Evolutionary conservation across 192 early-diverging fungal genomes (phyloP), one percentile per base, ranked within the genome.

Genomic region (Backusella circina): DNA sequence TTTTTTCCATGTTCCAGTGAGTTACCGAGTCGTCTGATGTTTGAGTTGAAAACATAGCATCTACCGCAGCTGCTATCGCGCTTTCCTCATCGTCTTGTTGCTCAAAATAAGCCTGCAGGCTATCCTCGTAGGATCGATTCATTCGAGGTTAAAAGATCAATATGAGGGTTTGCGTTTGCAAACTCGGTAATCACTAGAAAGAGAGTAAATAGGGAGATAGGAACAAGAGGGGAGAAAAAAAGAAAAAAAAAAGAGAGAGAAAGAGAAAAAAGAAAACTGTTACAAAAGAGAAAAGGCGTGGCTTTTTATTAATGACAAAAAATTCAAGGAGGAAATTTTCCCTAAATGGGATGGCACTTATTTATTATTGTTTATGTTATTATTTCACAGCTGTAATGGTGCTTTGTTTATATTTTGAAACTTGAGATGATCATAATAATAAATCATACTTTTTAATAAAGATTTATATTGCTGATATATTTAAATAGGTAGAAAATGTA

Each of bases 41-140:
- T 61, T 61, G 54, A 61, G 54, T 61, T 61, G 54, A 61, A 61
- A 61, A 61, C 54, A 61, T 61, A 61, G 54, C 67, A 36, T 33
- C 67, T 18, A 68, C 36, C 21, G 67, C 67, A 23, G 36, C 67
- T n/a, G 21, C 21, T 38, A 36, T 38, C 36, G 67, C 67, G 21
- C 33, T 23, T 68, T 68, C 67, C 32, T 68, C 36, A 36, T 68
- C 67, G 36, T 68, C 35, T 68, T 68, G 67, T 38, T 68, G 67
- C 33, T 68, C 67, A 68, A 68, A 68, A 68, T 68, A 68, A 68
- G 67, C 67, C 36, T 68, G 67, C 38, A 68, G 36, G 36, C 67
- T 68, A 33, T 68, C 67, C 36, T 36, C 67, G 67, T 61, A 61
- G 54, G 23, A 28, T 61, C 4, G 54, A 61, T 61, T 61, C 54